phyloP scores from a whole-genome alignment of 306 rosid species.

The Cyamopsis tetragonoloba region DNA sequence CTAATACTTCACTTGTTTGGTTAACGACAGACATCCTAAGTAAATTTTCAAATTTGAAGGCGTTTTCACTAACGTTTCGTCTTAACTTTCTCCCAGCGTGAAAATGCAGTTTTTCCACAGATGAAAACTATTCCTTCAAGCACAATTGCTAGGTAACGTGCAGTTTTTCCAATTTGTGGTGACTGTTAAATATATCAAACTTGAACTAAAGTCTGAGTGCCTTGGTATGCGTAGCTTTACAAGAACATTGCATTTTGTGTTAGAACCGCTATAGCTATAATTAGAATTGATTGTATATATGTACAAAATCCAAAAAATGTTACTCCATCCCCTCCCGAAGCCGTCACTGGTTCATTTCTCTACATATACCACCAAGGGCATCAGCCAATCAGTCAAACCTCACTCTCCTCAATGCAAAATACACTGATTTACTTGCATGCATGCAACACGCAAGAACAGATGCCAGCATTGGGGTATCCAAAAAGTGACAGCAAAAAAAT shows the following conservation, averaged over 20 bases:
- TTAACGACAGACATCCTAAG: not conserved
- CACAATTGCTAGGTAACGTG: too few species aligned
- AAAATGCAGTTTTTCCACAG: too few species aligned
- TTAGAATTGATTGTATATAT: conserved; percentile 28
- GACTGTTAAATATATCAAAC: too few species aligned
- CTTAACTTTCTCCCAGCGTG: too few species aligned
- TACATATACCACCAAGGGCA: conserved; percentile 27
- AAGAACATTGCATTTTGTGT: conserved; percentile 8
- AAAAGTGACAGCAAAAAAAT: conserved; percentile 31
- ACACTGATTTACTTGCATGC: conserved; percentile 17
- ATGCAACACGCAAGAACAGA: conserved; percentile 1
- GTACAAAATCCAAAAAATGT: conserved; percentile 27
- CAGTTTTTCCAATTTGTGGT: too few species aligned
- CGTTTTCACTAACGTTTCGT: not conserved
- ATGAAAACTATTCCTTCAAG: too few species aligned
- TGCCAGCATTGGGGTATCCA: conserved; percentile 1
- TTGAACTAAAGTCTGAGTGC: not conserved
- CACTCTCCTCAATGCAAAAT: conserved; percentile 26
- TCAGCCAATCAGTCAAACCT: conserved; percentile 22
- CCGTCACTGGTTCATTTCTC: conserved; percentile 32
- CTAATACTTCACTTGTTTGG: too few species aligned
- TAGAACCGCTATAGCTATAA: conserved; percentile 21
- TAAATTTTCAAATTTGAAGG: not conserved
- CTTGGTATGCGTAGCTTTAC: not conserved
- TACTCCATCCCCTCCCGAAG: conserved; percentile 35